A percentile compares a stretch with the other conserved stretches of the same genome.
These are phyloP conservation scores for Tubosaeta sp. DNA, from an alignment of 768 basidiomycete genomes.

Conservation along the genomic window DNA sequence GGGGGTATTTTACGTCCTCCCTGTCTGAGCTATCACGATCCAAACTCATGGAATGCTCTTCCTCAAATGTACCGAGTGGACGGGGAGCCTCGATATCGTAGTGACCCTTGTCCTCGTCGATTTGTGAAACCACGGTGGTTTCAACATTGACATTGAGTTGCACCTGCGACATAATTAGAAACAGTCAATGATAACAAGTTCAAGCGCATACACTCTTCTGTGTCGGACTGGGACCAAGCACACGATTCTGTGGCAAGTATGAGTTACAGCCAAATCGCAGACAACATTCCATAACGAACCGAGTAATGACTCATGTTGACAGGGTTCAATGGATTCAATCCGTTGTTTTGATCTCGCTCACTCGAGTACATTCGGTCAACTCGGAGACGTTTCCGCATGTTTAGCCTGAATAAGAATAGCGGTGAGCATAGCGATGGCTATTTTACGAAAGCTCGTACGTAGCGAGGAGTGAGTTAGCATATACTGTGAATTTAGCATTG, in stretches of 20 bases:
- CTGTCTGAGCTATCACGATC: constrained; percentile 18
- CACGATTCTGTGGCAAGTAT: constrained; percentile 15
- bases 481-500: constrained; percentile 14
- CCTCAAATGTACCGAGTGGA: constrained; percentile 7
- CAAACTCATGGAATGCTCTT: constrained; percentile 9
- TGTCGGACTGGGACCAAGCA: constrained; percentile 16
- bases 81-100: constrained; percentile 18
- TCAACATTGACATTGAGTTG: constrained; percentile 33
- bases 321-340: constrained; percentile 11
- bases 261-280: not conserved
- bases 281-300: constrained; percentile 6
- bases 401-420: constrained; percentile 12
- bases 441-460: constrained; percentile 19
- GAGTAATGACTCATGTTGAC: constrained; percentile 22
- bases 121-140: constrained; percentile 30
- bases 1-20: constrained; percentile 13
- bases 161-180: not conserved
- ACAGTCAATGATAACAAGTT: not conserved
- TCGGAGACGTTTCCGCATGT: constrained; percentile 29
- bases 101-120: constrained; percentile 24
- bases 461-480: constrained; percentile 32
- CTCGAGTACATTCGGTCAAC: constrained; percentile 25
- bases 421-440: not conserved
- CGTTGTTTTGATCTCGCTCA: constrained; percentile 20
- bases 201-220: constrained; percentile 20